Percentiles rank a stretch among this genome's conserved stretches.
Evolutionary conservation across 768 basidiomycete genomes (phyloP).

Genomic region (Pisolithus tinctorius): DNA sequence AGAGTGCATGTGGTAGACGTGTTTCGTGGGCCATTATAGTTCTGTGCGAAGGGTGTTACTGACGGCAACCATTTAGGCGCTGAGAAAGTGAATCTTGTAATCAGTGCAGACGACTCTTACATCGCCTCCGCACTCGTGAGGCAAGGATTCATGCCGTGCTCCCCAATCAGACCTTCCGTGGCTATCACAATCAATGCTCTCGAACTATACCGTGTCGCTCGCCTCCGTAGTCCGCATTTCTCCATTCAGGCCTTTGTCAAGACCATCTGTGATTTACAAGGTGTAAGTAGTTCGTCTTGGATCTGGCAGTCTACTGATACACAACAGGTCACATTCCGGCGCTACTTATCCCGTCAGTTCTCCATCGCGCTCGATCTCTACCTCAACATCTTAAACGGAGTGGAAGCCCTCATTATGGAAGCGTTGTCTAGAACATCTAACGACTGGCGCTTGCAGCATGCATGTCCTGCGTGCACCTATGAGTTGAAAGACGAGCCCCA

Average conservation of each 20-base stretch:
- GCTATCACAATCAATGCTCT: no score
- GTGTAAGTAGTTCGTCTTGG: neutral
- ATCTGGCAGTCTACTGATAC: no score
- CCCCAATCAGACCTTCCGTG: no score
- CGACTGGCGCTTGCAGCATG: slow-evolving; percentile 8
- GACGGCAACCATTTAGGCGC: no score
- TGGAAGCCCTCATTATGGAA: no score
- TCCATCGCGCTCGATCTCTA: slow-evolving; percentile 21
- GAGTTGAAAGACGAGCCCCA: neutral
- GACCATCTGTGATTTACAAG: slow-evolving; percentile 14
- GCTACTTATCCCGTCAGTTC: slow-evolving; percentile 15
- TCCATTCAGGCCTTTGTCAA: slow-evolving; percentile 16
- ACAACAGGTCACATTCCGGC: slow-evolving; percentile 2
- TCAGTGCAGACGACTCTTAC: no score
- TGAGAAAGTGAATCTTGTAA: no score
- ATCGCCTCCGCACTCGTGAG: no score
- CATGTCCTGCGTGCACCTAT: slow-evolving; percentile 7
- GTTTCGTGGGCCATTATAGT: no score
- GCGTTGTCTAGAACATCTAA: neutral
- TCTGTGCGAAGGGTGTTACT: no score
- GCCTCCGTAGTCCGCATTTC: slow-evolving; percentile 8
- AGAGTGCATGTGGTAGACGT: no score
- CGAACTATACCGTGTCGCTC: slow-evolving; percentile 8
- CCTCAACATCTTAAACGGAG: slow-evolving; percentile 11
- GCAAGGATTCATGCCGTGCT: no score